These are phyloP conservation scores for Sarocladium oryzae DNA, from an alignment of 2,329 filamentous ascomycete genomes.

Conservation along the genomic window DNA sequence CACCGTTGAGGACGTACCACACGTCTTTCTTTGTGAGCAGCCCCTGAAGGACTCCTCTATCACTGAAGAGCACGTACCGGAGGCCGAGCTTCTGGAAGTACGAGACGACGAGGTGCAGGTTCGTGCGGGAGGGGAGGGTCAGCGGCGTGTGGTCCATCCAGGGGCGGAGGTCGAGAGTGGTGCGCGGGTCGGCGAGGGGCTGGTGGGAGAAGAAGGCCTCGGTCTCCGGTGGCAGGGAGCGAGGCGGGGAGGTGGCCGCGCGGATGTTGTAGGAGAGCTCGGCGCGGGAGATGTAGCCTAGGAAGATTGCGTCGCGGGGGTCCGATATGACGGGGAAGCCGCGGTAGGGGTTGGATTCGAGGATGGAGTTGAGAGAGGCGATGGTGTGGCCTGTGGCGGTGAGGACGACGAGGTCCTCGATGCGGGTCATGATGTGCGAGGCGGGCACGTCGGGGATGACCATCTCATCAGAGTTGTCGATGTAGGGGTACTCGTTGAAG, in stretches of 20 bases:
- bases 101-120: slow-evolving; percentile 75
- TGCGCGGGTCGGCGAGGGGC: slow-evolving; percentile 68
- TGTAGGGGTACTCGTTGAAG: slow-evolving; percentile 89
- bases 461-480: slow-evolving; percentile 85
- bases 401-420: slow-evolving; percentile 85
- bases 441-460: slow-evolving; percentile 75
- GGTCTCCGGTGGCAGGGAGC: slow-evolving; percentile 60
- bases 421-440: slow-evolving; percentile 84
- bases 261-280: slow-evolving; percentile 77
- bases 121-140: slow-evolving; percentile 70
- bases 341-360: slow-evolving; percentile 70
- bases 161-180: slow-evolving; percentile 79
- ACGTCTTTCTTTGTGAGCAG: slow-evolving; percentile 96
- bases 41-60: slow-evolving; percentile 75
- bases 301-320: slow-evolving; percentile 66
- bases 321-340: slow-evolving; percentile 89
- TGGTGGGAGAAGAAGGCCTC: slow-evolving; percentile 82
- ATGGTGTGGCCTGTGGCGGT: slow-evolving; percentile 86
- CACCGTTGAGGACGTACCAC: slow-evolving; percentile 84
- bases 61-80: slow-evolving; percentile 81
- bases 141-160: slow-evolving; percentile 99
- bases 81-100: slow-evolving; percentile 95
- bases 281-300: slow-evolving; percentile 90
- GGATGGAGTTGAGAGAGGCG: slow-evolving; percentile 61
- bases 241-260: slow-evolving; percentile 45